Evolutionary conservation across 352 stramenopile species (phyloP).

Genomic region (Pythium brassicae): DNA sequence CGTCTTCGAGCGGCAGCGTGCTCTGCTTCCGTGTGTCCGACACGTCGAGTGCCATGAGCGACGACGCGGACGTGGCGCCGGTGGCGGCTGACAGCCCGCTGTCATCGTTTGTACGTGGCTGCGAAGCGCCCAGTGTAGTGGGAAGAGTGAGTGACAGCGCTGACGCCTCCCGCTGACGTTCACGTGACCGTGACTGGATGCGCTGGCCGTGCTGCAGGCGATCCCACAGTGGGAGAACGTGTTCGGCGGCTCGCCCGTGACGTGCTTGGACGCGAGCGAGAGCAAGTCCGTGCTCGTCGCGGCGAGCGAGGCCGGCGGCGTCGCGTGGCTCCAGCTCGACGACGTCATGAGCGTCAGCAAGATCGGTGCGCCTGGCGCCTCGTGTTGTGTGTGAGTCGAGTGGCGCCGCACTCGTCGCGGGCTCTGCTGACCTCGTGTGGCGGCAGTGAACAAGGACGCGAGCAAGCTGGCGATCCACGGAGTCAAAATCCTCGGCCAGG

Average conservation of each 20-base stretch:
- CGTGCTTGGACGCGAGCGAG: conserved; percentile 54
- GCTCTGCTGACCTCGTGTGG: conserved; percentile 6
- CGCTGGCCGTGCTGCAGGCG: conserved; percentile 7
- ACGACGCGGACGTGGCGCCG: conserved; percentile 12
- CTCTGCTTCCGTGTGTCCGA: conserved; percentile 38
- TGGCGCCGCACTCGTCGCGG: not conserved
- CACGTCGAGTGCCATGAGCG: conserved; percentile 13
- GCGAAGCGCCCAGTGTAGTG: not conserved
- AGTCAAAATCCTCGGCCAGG: conserved; percentile 67
- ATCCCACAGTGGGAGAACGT: conserved; percentile 64
- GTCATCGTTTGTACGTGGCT: conserved; percentile 9
- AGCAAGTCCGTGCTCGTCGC: conserved; percentile 43
- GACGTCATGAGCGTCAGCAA: conserved; percentile 39
- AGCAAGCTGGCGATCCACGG: conserved; percentile 54
- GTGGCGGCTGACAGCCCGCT: not conserved
- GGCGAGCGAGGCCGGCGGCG: conserved; percentile 41
- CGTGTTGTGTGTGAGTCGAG: not conserved
- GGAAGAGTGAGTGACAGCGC: not conserved
- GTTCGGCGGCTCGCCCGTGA: conserved; percentile 34
- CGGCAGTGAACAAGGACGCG: conserved; percentile 40
- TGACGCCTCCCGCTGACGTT: not conserved
- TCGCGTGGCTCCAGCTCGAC: conserved; percentile 72
- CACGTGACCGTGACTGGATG: not conserved
- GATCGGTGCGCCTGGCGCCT: conserved; percentile 30
- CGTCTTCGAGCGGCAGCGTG: conserved; percentile 50